Percentiles rank a stretch among this genome's conserved stretches.
Evolutionary conservation across 257 asterid species (phyloP).

Genomic region (Cinchona pubescens): DNA sequence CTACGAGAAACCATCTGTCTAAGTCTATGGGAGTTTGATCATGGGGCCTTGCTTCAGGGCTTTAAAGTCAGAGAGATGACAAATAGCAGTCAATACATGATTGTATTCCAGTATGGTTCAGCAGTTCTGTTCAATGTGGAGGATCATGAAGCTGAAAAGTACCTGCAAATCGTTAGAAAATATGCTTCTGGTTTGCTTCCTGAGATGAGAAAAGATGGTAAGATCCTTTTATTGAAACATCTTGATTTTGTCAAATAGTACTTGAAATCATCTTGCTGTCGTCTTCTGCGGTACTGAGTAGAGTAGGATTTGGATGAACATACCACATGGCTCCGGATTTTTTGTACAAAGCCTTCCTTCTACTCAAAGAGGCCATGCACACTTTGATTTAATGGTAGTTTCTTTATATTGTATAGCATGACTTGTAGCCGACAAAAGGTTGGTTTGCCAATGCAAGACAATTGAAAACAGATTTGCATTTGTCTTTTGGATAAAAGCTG

Average conservation of each 20-base stretch:
- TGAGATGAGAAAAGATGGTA: slow-evolving; percentile 92
- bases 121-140: slow-evolving; percentile 84
- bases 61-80: slow-evolving; percentile 32
- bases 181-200: slow-evolving; percentile 81
- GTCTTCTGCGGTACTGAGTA: too few relatives aligned
- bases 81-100: slow-evolving; percentile 58
- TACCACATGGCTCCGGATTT: too few relatives aligned
- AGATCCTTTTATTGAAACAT: slow-evolving; percentile 18
- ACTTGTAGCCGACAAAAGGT: too few relatives aligned
- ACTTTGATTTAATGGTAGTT: too few relatives aligned
- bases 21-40: neutral
- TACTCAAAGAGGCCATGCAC: too few relatives aligned
- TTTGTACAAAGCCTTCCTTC: too few relatives aligned
- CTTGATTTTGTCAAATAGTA: neutral
- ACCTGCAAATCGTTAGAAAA: slow-evolving; percentile 64
- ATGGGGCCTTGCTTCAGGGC: slow-evolving; percentile 37
- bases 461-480: too few relatives aligned
- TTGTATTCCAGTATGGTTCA: slow-evolving; percentile 92
- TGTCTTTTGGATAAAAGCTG: too few relatives aligned
- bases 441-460: too few relatives aligned
- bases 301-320: too few relatives aligned
- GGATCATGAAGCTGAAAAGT: slow-evolving; percentile 73
- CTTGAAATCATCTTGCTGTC: neutral
- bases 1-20: neutral
- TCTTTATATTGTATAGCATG: too few relatives aligned